Conservation (phyloP, 2,329 filamentous ascomycete genomes). For the Ceratocystis alfenasii region DNA sequence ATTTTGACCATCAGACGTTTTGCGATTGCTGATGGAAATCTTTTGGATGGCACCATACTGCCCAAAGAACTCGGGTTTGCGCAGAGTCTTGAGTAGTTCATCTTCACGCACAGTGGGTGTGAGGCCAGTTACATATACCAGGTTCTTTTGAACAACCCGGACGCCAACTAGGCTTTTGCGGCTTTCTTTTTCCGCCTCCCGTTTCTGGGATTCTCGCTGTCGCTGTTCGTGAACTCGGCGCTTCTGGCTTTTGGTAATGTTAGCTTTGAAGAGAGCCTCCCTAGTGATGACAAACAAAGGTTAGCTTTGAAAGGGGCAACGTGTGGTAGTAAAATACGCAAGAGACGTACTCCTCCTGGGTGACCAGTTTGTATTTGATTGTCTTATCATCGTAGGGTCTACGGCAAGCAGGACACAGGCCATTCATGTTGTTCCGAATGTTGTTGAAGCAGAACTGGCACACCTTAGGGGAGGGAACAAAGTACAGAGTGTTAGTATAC, state of each 20-base stretch:
- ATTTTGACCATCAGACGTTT: slow-evolving; percentile 60
- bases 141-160: slow-evolving; percentile 92
- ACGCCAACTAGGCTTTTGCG: slow-evolving; percentile 93
- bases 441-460: slow-evolving; percentile 99
- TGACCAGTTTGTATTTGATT: slow-evolving; percentile 93
- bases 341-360: slow-evolving; percentile 72
- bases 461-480: slow-evolving; percentile 47
- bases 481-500: not conserved
- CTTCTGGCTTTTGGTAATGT: slow-evolving; percentile 82
- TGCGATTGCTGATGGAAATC: slow-evolving; percentile 94
- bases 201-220: slow-evolving; percentile 91
- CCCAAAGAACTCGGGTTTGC: slow-evolving; percentile 87
- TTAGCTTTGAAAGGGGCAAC: slow-evolving; percentile 22
- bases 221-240: slow-evolving; percentile 70
- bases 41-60: slow-evolving; percentile 98
- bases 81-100: slow-evolving; percentile 76
- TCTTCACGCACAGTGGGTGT: slow-evolving; percentile 88
- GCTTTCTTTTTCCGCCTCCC: slow-evolving; percentile 88
- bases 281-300: slow-evolving; percentile 32
- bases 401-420: slow-evolving; percentile 91
- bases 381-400: slow-evolving; percentile 93
- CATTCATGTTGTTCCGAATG: slow-evolving; percentile 96
- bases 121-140: slow-evolving; percentile 93
- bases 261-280: slow-evolving; percentile 61
- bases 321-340: too few relatives aligned